phyloP scores from a whole-genome alignment of 352 stramenopile species.

The Globisporangium okanoganense region DNA sequence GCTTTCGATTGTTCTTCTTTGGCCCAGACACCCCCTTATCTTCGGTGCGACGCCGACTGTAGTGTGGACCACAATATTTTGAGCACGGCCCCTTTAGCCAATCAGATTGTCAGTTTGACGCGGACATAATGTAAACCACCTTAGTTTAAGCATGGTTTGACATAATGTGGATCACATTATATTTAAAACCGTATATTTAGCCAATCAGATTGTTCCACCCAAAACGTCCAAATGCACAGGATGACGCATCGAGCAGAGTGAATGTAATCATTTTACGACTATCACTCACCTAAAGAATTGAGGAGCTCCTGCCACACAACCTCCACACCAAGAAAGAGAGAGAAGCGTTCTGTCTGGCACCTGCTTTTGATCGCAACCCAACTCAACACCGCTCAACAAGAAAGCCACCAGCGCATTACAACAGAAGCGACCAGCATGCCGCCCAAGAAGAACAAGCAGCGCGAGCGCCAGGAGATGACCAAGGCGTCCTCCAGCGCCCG shows the following conservation, averaged over 20 bases:
- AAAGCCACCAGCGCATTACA: background rate
- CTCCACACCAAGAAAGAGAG: slow-evolving; percentile 9
- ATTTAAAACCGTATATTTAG: too few relatives aligned
- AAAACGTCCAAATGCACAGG: too few relatives aligned
- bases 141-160: background rate
- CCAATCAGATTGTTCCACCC: slow-evolving; percentile 5
- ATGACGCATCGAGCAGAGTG: background rate
- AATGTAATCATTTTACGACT: background rate
- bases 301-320: slow-evolving; percentile 9
- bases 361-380: background rate
- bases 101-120: too few relatives aligned
- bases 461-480: slow-evolving; percentile 82
- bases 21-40: background rate
- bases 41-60: too few relatives aligned
- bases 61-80: slow-evolving; percentile 12
- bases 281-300: slow-evolving; percentile 1
- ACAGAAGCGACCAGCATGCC: slow-evolving; percentile 25
- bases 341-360: slow-evolving; percentile 1
- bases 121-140: too few relatives aligned
- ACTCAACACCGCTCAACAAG: background rate
- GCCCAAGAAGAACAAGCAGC: slow-evolving; percentile 86
- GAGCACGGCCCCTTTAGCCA: slow-evolving; percentile 6
- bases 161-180: background rate
- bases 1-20: slow-evolving; percentile 12
- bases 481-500: slow-evolving; percentile 75